Evolutionary conservation across 1,284 basidiomycete species (phyloP).

Genomic region (Moesziomyces sp.): DNA sequence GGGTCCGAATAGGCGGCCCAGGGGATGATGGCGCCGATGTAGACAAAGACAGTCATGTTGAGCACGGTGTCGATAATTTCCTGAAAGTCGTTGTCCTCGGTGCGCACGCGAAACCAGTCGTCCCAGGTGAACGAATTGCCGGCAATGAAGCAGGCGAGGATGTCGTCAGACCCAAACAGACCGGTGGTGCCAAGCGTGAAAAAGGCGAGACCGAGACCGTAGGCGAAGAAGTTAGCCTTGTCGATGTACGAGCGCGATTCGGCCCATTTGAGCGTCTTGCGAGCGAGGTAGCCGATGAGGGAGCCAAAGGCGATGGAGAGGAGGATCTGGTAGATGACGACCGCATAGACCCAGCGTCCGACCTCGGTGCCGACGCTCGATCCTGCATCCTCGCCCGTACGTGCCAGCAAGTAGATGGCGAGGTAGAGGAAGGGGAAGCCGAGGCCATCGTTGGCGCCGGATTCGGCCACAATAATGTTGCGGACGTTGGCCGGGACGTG

Average conservation of each 20-base stretch:
- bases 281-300: slow-evolving; percentile 68
- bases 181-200: slow-evolving; percentile 69
- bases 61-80: slow-evolving; percentile 73
- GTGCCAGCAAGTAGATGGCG: slow-evolving; percentile 66
- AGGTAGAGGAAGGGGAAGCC: slow-evolving; percentile 65
- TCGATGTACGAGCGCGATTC: slow-evolving; percentile 67
- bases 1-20: slow-evolving; percentile 55
- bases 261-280: slow-evolving; percentile 68
- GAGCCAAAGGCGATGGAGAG: slow-evolving; percentile 67
- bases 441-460: slow-evolving; percentile 69
- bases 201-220: slow-evolving; percentile 69
- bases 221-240: slow-evolving; percentile 67
- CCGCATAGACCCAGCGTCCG: slow-evolving; percentile 68
- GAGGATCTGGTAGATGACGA: slow-evolving; percentile 69
- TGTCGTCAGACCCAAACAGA: slow-evolving; percentile 69
- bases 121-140: slow-evolving; percentile 69
- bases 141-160: slow-evolving; percentile 69
- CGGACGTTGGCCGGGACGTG: slow-evolving; percentile 68
- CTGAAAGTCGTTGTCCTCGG: slow-evolving; percentile 72
- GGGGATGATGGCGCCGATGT: slow-evolving; percentile 69
- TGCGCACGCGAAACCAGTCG: slow-evolving; percentile 70
- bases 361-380: slow-evolving; percentile 62
- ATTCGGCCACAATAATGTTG: slow-evolving; percentile 68
- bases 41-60: slow-evolving; percentile 70
- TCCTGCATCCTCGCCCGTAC: slow-evolving; percentile 47